Conservation (phyloP, 176 grass and related monocot genomes). For the Cocos nucifera region DNA sequence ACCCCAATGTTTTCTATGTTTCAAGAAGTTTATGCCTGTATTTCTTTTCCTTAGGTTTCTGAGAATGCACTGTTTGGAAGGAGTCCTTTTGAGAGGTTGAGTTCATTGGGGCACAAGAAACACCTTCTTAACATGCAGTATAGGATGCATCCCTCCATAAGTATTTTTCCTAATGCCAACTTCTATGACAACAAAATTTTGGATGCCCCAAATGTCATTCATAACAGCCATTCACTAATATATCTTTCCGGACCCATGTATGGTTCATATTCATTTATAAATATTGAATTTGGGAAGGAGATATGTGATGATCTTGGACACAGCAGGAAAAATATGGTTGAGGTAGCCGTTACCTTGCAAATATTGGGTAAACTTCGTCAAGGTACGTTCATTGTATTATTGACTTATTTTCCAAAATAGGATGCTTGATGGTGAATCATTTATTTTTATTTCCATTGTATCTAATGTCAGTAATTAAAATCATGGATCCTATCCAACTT, state of each 20-base stretch:
- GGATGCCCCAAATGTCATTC: conserved; percentile 54
- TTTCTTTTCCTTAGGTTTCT: conserved; percentile 31
- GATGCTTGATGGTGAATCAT: neutral
- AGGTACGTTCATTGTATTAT: conserved; percentile 20
- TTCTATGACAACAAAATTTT: conserved; percentile 61
- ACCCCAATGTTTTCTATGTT: too few relatives aligned
- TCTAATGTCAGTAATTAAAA: neutral
- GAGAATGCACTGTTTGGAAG: conserved; percentile 53
- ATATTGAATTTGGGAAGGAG: conserved; percentile 50
- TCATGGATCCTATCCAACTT: too few relatives aligned
- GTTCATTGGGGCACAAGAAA: conserved; percentile 58
- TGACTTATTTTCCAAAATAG: conserved; percentile 35
- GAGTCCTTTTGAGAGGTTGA: conserved; percentile 69
- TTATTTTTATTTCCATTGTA: neutral
- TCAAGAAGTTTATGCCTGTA: neutral
- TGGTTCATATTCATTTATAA: conserved; percentile 63
- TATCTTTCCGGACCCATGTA: conserved; percentile 52
- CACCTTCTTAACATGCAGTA: conserved; percentile 70
- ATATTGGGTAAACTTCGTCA: conserved; percentile 37
- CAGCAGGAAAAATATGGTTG: conserved; percentile 56
- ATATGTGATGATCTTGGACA: conserved; percentile 29
- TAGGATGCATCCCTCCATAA: conserved; percentile 81
- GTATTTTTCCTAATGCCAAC: conserved; percentile 56
- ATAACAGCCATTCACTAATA: conserved; percentile 31
- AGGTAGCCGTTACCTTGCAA: conserved; percentile 29